Base-by-base conservation (phyloP, 176 grass and related monocot species). In the Hsuehochloa calcarea region DNA sequence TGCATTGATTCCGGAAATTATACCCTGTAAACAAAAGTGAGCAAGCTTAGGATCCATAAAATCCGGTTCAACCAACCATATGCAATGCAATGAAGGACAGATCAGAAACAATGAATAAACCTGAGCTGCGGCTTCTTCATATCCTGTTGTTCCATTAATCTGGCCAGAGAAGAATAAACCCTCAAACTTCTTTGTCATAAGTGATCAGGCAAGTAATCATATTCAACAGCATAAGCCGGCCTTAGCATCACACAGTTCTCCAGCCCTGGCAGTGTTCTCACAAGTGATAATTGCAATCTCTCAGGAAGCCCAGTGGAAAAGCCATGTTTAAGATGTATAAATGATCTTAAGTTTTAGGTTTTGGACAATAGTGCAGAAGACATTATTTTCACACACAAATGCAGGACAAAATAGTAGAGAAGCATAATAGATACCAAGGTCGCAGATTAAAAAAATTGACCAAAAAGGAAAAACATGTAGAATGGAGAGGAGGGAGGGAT, bases 111-210 rank as follows among this genome's bases (percentile, higher is more conserved):
- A 90, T 52, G 66, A 74, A 65, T 41, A 72, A 67, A 99, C 96
- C 96, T 96, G 91, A 86, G 96, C 91, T 63, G 96, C 93, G 27
- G 91, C 93, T 90, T 99, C 96, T 92, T 99, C 96, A 86, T 99
- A 99, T 65, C 96, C 96, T 67, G 96, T 99, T 79, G 96, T 99
- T 85, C 96, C 96, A 64, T 99, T 99, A 75, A 99, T 96, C 88
- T 99, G 96, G 52, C 96, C 93, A 75, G 96, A 99, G 90, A 99
- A 99, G 84, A 99, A 99, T 71, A 99, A 87, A 31, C 96, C 96
- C 84, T 89, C 83, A 46, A 95, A 72, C 63, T 88, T 99, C 88
- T 99, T 96, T 58, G 93, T 99, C 96, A 99, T 99, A 82, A 99
- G 93, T n/a, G 96, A 94, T 90, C 96, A 60, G 93, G 96, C 67